phyloP scores from a whole-genome alignment of 306 rosid species.

The Sechiopsis laciniata region DNA sequence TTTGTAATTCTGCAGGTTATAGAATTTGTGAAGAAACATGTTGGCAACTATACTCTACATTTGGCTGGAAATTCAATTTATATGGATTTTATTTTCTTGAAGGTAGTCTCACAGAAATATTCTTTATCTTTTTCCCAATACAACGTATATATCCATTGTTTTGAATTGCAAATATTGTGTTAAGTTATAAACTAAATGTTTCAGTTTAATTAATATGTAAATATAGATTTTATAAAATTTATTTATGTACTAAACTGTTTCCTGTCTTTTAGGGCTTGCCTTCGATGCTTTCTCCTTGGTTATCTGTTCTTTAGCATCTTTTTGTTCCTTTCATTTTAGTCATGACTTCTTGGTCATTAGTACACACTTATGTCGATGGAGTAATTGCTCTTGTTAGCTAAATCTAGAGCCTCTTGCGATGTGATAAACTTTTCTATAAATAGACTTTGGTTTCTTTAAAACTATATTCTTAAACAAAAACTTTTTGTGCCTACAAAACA shows the following conservation, averaged over 20 bases:
- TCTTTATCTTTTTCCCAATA: background rate
- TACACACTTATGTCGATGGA: too few species aligned
- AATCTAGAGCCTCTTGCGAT: too few species aligned
- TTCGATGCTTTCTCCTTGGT: background rate
- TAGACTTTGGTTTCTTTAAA: too few species aligned
- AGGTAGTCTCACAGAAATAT: slow-evolving; percentile 42
- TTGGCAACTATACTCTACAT: slow-evolving; percentile 56
- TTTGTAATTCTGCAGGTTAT: slow-evolving; percentile 51
- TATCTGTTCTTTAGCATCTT: background rate
- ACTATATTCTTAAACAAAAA: too few species aligned
- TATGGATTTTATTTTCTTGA: slow-evolving; percentile 68
- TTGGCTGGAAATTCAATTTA: slow-evolving; percentile 90
- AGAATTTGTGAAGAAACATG: slow-evolving; percentile 63
- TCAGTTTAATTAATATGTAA: background rate
- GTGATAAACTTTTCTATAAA: too few species aligned
- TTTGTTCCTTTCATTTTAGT: background rate
- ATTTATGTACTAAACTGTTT: background rate
- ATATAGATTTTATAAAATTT: slow-evolving; percentile 1
- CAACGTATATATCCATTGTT: background rate
- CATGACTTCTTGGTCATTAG: too few species aligned
- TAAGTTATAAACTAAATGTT: background rate
- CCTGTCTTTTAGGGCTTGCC: background rate
- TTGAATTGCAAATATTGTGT: background rate
- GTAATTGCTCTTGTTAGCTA: too few species aligned
- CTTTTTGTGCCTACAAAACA: too few species aligned